These are phyloP conservation scores for Prunus fruticosa DNA, from an alignment of 306 rosid species.

Conservation along the genomic window DNA sequence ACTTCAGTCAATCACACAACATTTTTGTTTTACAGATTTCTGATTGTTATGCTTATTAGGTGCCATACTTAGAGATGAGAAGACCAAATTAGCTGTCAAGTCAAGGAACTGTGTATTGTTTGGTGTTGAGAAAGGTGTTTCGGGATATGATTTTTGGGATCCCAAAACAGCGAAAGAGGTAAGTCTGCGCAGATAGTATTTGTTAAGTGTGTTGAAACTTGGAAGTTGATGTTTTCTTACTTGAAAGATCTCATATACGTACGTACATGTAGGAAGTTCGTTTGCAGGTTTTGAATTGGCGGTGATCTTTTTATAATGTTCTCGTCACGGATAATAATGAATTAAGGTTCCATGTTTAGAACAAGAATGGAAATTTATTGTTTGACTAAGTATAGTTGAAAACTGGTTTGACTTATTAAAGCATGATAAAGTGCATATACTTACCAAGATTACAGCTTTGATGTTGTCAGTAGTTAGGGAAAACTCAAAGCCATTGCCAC, in stretches of 20 bases:
- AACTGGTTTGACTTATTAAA: neutral
- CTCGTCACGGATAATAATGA: neutral
- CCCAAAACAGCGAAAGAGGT: neutral
- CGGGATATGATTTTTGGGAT: neutral
- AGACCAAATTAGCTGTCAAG: too few species aligned
- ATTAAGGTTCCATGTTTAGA: neutral
- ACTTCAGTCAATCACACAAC: too few species aligned
- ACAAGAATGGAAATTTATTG: neutral
- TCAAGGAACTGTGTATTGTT: too few species aligned
- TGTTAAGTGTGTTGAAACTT: neutral
- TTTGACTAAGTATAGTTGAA: neutral
- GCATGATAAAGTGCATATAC: neutral
- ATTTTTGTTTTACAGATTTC: too few species aligned
- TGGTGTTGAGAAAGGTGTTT: too few species aligned
- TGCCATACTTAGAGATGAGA: too few species aligned
- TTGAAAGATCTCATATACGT: neutral
- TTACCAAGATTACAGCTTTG: slow-evolving; percentile 29
- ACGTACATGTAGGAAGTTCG: neutral
- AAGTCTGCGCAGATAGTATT: neutral
- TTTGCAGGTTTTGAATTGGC: too few species aligned
- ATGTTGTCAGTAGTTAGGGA: slow-evolving; percentile 16
- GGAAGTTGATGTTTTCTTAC: too few species aligned
- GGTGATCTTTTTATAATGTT: too few species aligned
- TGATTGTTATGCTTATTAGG: too few species aligned
- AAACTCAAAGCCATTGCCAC: neutral